Conservation (phyloP, 345 rosid species). For the Sisymbrium irio region DNA sequence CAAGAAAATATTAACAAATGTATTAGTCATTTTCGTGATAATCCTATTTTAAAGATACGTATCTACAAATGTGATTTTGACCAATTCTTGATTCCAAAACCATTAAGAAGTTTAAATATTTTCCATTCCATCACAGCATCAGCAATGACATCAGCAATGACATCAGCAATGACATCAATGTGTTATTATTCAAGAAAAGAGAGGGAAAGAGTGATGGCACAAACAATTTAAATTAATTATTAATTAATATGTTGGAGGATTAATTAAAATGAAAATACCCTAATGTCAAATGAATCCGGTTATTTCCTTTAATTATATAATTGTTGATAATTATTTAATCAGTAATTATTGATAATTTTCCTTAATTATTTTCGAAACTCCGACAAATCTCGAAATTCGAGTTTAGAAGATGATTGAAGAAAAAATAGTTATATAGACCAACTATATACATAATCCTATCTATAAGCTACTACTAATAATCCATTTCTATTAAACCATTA, state of each 20-base stretch:
- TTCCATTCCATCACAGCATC: conserved; percentile 22
- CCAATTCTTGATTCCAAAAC: conserved; percentile 23
- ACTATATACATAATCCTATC: conserved; percentile 26
- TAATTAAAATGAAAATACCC: not conserved
- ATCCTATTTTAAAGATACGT: not conserved
- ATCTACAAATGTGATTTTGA: conserved; percentile 9
- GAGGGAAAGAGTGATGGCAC: not conserved
- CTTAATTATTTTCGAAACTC: conserved; percentile 30
- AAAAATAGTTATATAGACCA: not conserved
- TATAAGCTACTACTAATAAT: conserved; percentile 23
- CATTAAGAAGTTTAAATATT: not conserved
- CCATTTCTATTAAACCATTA: not conserved
- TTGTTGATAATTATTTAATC: conserved; percentile 15
- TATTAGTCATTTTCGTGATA: conserved; percentile 15
- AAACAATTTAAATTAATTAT: not conserved
- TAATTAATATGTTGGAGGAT: too few relatives aligned
- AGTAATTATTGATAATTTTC: not conserved
- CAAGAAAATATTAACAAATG: not conserved
- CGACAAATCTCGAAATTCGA: conserved; percentile 37
- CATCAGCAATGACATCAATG: too few relatives aligned
- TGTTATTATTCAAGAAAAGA: not conserved
- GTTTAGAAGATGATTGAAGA: conserved; percentile 20
- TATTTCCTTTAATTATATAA: not conserved
- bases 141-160: conserved; percentile 35
- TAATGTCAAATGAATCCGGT: not conserved